Conservation (phyloP, 441 rosid genomes). For the Pelargonium exstipulatum region DNA sequence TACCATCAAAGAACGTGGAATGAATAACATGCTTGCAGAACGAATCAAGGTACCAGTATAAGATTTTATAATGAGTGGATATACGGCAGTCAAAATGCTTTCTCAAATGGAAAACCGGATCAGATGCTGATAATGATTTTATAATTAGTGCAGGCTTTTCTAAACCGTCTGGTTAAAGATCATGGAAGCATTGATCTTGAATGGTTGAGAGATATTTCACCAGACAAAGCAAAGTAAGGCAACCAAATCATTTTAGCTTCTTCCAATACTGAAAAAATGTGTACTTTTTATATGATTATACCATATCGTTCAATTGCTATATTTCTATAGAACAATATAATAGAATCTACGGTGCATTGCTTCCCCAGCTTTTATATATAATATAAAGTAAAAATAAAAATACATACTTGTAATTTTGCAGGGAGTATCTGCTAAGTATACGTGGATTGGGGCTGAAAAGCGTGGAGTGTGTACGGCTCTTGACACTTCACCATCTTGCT, state of each 20-base stretch:
- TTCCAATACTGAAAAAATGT: not conserved
- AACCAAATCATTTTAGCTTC: constrained; percentile 5
- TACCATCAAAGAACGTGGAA: constrained; percentile 80
- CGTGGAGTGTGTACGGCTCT: constrained; percentile 93
- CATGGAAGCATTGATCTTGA: constrained; percentile 61
- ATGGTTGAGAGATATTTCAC: constrained; percentile 75
- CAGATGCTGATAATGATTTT: constrained; percentile 25
- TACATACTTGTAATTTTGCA: constrained; percentile 22
- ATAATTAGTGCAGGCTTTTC: constrained; percentile 50
- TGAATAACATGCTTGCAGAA: constrained; percentile 70
- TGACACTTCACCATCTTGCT: constrained; percentile 93
- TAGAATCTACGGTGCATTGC: not conserved
- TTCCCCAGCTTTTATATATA: not conserved
- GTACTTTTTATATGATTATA: not conserved
- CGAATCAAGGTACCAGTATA: constrained; percentile 51
- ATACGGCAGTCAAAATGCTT: not conserved
- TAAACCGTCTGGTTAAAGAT: constrained; percentile 46
- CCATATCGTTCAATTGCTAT: not conserved
- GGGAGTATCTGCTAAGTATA: constrained; percentile 84
- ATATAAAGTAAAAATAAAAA: not conserved
- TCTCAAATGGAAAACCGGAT: constrained; percentile 3
- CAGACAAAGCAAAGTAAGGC: constrained; percentile 78
- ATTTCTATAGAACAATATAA: not conserved
- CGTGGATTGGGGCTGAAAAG: constrained; percentile 93
- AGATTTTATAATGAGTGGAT: constrained; percentile 10